Base-by-base conservation (phyloP, 331 rosid species). In the Quercus lobata region DNA sequence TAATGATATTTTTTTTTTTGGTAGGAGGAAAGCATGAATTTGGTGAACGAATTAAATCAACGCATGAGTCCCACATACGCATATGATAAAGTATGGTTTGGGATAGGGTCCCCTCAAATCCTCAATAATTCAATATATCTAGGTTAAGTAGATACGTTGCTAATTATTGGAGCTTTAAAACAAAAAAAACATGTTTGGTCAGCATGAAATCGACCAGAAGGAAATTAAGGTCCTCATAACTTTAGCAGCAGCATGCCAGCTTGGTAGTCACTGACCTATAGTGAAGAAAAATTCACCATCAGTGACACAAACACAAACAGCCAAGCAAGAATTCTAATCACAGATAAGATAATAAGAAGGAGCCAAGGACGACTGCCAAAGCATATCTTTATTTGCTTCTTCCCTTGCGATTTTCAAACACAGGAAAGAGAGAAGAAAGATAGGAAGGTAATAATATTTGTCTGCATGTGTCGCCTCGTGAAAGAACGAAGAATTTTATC, bases 381-480 rank as follows among this genome's bases (percentile, higher is more conserved):
- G 5, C 49, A 41, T 41, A 41, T 41, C 46, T 41, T 37, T 32
- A 21, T 21, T 56, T 22, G 16, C 2, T 27, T 16, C 19, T 27
- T 22, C 7, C 17, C 30, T 4, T 60, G 66, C 66, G 17, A 60
- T 60, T 24, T 60, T 29, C 66, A 27, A 5, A 29, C 5, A 2
- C 72, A 18, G 3, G 72, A 68, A 34, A 54, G 5, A 16, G 14
- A 5, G 49, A 19, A 3, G 27, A 11, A 3, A 27, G 29, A 25
- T 46, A 9, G n/a, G 1, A 35, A 15, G 73, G n/a, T 24, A 6
- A 21, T n/a, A 8, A 24, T 19, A 37, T 17, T 32, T 75, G 80
- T 69, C 69, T 57, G 68, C 73, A 81, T 52, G 69, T 19, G 80
- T 2, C 16, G 29, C 21, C 75, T 77, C 29, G 57, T 16, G 78